These are phyloP conservation scores for Pilatotrama ljubarskyi DNA, from an alignment of 768 basidiomycete species.

Conservation along the genomic window DNA sequence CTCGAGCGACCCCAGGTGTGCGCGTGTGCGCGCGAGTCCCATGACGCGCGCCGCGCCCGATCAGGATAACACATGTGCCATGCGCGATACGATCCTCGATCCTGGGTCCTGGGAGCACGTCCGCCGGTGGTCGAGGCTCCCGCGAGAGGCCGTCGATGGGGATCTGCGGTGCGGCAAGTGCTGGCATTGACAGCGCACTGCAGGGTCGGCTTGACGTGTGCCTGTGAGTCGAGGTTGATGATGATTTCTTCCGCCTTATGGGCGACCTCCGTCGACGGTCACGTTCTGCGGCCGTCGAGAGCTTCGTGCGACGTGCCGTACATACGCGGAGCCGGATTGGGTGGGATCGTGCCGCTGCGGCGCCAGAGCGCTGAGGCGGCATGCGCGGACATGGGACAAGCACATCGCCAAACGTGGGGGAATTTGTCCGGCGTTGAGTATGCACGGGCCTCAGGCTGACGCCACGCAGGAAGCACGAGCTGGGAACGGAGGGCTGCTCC, in stretches of 20 bases:
- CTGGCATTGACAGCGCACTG: neutral
- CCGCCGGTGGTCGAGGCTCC: conserved; percentile 3
- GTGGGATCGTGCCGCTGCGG: neutral
- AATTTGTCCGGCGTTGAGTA: conserved; percentile 14
- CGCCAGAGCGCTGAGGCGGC: neutral
- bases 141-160: neutral
- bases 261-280: neutral
- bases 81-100: neutral
- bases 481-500: neutral
- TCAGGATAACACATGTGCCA: conserved; percentile 1
- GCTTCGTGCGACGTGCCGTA: neutral
- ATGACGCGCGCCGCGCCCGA: neutral
- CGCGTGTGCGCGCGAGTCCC: neutral
- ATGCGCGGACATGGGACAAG: neutral
- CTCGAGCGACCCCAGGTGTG: neutral
- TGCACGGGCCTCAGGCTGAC: conserved; percentile 3
- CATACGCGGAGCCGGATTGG: neutral
- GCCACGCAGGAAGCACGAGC: conserved; percentile 1
- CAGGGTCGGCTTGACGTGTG: conserved; percentile 5
- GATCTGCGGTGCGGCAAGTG: too few species aligned
- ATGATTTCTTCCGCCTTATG: neutral
- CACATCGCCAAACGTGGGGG: neutral
- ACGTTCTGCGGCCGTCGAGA: neutral
- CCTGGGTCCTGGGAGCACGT: neutral
- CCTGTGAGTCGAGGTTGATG: too few species aligned